Conservation (phyloP, 495 filamentous ascomycete species). For the Staphylotrichum longicolle region DNA sequence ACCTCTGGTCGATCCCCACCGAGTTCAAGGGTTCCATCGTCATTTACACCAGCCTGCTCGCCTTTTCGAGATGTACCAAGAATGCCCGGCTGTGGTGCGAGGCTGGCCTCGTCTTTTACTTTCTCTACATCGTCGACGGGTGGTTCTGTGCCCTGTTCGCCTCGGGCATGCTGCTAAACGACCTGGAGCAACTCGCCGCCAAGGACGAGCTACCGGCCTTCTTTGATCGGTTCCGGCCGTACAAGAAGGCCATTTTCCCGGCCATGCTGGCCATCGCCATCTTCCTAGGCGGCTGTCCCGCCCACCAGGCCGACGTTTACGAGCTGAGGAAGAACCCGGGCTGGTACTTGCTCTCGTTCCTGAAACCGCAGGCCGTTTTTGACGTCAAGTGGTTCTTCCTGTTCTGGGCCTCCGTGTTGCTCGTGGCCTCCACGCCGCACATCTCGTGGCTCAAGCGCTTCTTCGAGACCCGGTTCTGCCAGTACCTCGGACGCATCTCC, state of each 20-base stretch:
- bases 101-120: constrained; percentile 38
- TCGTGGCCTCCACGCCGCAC: constrained; percentile 52
- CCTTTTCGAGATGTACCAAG: constrained; percentile 37
- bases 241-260: constrained; percentile 47
- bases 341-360: constrained; percentile 47
- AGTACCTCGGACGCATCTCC: constrained; percentile 63
- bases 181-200: constrained; percentile 46
- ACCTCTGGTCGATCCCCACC: constrained; percentile 45
- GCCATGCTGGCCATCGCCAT: constrained; percentile 43
- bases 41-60: constrained; percentile 46
- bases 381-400: constrained; percentile 51
- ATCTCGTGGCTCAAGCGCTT: constrained; percentile 48
- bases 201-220: constrained; percentile 42
- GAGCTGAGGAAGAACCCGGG: constrained; percentile 39
- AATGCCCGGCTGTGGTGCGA: constrained; percentile 38
- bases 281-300: constrained; percentile 50
- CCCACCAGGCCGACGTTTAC: constrained; percentile 34
- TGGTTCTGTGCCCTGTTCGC: constrained; percentile 45
- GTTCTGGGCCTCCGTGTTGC: constrained; percentile 52
- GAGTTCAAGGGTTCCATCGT: constrained; percentile 47
- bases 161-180: constrained; percentile 48
- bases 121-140: constrained; percentile 50
- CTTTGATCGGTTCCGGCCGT: constrained; percentile 37
- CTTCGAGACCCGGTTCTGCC: constrained; percentile 58
- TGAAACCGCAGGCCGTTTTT: constrained; percentile 52